Evolutionary conservation across 768 basidiomycete genomes (phyloP), one percentile per base, ranked within the genome.

Genomic region (Kwoniella heveanensis): DNA sequence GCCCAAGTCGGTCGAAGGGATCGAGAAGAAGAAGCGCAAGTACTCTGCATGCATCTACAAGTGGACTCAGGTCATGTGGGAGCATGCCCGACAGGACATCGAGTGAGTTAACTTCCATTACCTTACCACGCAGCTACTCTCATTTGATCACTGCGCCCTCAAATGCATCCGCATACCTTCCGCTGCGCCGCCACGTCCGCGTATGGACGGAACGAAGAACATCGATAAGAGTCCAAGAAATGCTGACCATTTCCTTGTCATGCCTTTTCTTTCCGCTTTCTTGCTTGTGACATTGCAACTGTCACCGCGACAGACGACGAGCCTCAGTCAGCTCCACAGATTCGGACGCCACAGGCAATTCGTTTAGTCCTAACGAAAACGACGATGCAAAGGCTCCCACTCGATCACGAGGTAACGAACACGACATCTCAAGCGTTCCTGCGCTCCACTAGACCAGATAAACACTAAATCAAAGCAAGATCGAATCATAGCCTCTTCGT

Each of bases 11-110:
- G 24, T 25, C 39, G 50, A 64, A 22, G 55, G 30, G n/a, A 15
- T 64, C 48, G 39, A 53, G 32, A 49, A 57, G 50, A 57, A 56
- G 15, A 64, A 57, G 39, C 47, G 62, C 15, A 57, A 48, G 26
- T 64, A 64, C 25, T 64, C 62, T 13, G 32, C 25, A 8, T 30
- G 51, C 12, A 19, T 64, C 19, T 64, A 36, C 50, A 51, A 57
- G 26, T 64, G 62, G 62, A 64, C 62, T 47, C 62, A 53, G 25
- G 53, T 48, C 22, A 57, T 64, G 56, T 64, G 62, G 62, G 55
- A 64, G 26, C 15, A 9, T 36, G 50, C 60, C 12, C 19, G 60
- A 25, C 56, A 57, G 24, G 53, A 64, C 22, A 64, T 64, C 26
- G 62, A 64, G 62, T 64, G 55, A 53, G 62, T 64, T 6, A n/a